phyloP scores from a whole-genome alignment of 495 filamentous ascomycete genomes.

The Neurospora sp. region DNA sequence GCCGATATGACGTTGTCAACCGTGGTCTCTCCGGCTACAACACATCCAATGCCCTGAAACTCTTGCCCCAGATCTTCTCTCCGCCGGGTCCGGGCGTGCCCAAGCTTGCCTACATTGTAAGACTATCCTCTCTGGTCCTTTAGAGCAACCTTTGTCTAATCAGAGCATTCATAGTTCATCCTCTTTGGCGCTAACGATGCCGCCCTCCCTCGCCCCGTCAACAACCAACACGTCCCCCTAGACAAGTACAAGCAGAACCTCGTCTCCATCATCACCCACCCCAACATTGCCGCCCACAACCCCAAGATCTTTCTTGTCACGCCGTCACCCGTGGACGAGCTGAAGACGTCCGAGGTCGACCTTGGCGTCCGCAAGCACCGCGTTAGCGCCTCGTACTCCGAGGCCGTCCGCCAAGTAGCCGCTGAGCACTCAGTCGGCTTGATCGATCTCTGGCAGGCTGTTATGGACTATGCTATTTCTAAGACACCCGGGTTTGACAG shows the following conservation, averaged over 20 bases:
- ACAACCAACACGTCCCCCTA: conserved; percentile 63
- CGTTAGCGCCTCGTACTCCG: conserved; percentile 59
- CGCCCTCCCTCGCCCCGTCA: conserved; percentile 43
- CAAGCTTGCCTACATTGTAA: conserved; percentile 56
- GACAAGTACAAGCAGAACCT: conserved; percentile 64
- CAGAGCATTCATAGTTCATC: conserved; percentile 38
- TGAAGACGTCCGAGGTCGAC: conserved; percentile 48
- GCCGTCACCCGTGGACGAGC: conserved; percentile 74
- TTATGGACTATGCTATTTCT: conserved; percentile 49
- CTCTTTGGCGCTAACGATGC: conserved; percentile 89
- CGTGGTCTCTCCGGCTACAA: conserved; percentile 41
- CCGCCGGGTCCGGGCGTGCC: conserved; percentile 38
- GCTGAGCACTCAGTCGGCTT: conserved; percentile 50
- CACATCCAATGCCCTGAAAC: conserved; percentile 34
- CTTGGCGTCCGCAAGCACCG: conserved; percentile 46
- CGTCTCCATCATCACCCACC: conserved; percentile 56
- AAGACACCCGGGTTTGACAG: conserved; percentile 31
- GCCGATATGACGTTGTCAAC: conserved; percentile 39
- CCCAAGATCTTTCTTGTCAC: conserved; percentile 67
- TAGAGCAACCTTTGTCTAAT: neutral
- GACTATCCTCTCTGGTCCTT: conserved; percentile 1
- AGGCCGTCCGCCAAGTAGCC: conserved; percentile 56
- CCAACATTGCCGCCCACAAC: conserved; percentile 54
- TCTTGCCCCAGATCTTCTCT: conserved; percentile 32
- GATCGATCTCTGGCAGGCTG: conserved; percentile 62